A percentile compares a stretch with the other conserved stretches of the same genome.
These are phyloP conservation scores for Annulohypoxylon truncatum DNA, from an alignment of 2,329 filamentous ascomycete species.

Conservation along the genomic window DNA sequence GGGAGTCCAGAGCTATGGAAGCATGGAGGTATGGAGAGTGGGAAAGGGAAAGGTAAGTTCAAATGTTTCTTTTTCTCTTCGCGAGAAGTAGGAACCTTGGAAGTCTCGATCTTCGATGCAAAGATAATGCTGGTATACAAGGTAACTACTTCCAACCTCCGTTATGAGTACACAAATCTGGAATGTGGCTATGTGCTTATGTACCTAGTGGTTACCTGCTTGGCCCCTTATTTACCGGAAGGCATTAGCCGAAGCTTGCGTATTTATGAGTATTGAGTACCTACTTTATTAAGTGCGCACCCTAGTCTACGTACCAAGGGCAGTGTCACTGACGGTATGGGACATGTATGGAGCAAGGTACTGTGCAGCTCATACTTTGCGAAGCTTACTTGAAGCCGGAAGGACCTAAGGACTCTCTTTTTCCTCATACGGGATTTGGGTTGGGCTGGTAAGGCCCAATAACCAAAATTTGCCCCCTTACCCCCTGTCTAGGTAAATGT, in stretches of 20 bases:
- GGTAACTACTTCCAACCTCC: neutral
- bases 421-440: conserved; percentile 13
- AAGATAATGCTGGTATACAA: neutral
- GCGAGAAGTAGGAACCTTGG: neutral
- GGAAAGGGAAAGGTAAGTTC: neutral
- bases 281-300: conserved; percentile 13
- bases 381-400: neutral
- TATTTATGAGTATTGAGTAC: neutral
- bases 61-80: too few species aligned
- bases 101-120: conserved; percentile 1
- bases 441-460: conserved; percentile 31
- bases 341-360: neutral
- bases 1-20: neutral
- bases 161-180: neutral
- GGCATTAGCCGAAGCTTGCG: conserved; percentile 31
- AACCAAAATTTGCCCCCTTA: conserved; percentile 6
- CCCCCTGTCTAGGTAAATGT: neutral
- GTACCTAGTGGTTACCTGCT: conserved; percentile 17
- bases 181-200: neutral
- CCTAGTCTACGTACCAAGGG: conserved; percentile 6
- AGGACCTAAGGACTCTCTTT: neutral
- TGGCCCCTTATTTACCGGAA: conserved; percentile 28
- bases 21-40: neutral
- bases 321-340: neutral
- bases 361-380: neutral